These are phyloP conservation scores for Eucalyptus pauciflora DNA, from an alignment of 345 rosid genomes.

Conservation along the genomic window DNA sequence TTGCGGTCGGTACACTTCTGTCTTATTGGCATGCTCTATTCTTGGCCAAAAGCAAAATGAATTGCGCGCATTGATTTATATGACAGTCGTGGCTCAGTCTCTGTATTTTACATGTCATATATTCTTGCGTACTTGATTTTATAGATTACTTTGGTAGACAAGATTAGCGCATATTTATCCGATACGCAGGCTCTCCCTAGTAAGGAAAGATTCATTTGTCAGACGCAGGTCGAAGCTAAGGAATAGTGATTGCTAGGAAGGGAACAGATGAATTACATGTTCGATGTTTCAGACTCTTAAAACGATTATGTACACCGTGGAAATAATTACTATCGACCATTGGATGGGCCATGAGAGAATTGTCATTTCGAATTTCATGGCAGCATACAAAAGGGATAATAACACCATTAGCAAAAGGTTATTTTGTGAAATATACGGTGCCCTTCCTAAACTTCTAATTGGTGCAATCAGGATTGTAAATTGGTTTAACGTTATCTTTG, in stretches of 20 bases:
- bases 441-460: background rate
- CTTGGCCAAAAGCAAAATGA: background rate
- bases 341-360: background rate
- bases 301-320: background rate
- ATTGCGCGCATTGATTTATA: background rate
- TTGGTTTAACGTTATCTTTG: background rate
- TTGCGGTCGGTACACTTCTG: background rate
- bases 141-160: background rate
- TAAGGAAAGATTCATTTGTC: background rate
- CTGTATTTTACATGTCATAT: background rate
- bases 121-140: background rate
- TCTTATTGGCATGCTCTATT: background rate
- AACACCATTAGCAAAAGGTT: background rate
- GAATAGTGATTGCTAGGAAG: background rate
- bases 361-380: background rate
- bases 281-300: background rate
- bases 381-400: background rate
- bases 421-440: background rate
- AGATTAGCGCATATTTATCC: background rate
- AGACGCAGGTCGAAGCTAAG: background rate
- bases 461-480: background rate
- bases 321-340: background rate
- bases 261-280: background rate
- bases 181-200: background rate
- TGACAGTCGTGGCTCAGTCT: background rate